Evolutionary conservation across 2,329 filamentous ascomycete species (phyloP).

Genomic region (Pseudogymnoascus sp.): DNA sequence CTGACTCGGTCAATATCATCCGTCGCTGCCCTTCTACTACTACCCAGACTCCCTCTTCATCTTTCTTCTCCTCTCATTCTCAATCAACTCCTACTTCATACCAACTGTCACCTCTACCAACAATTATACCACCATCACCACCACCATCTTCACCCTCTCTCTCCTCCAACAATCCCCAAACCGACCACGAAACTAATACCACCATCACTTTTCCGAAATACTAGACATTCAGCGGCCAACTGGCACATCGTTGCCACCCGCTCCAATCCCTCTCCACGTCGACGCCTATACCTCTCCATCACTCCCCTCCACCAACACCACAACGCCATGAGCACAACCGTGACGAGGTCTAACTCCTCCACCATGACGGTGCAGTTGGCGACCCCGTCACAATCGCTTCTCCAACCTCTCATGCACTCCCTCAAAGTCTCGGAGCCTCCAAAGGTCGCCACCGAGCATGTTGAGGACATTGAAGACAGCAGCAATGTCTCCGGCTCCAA

Average conservation of each 20-base stretch:
- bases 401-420: background rate
- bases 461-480: background rate
- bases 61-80: background rate
- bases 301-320: background rate
- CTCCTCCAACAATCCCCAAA: background rate
- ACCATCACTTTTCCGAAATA: background rate
- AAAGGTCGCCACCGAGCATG: background rate
- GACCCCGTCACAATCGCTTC: background rate
- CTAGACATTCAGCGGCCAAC: background rate
- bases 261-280: background rate
- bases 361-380: background rate
- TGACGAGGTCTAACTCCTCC: background rate
- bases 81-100: background rate
- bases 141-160: background rate
- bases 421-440: background rate
- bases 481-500: background rate
- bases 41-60: background rate
- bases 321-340: background rate
- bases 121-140: no score
- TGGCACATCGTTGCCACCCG: background rate
- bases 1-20: background rate
- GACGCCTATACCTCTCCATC: background rate
- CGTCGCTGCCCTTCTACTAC: background rate
- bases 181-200: background rate
- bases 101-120: background rate